Base-by-base conservation (phyloP, 2,329 filamentous ascomycete species). In the Ustulina deusta region DNA sequence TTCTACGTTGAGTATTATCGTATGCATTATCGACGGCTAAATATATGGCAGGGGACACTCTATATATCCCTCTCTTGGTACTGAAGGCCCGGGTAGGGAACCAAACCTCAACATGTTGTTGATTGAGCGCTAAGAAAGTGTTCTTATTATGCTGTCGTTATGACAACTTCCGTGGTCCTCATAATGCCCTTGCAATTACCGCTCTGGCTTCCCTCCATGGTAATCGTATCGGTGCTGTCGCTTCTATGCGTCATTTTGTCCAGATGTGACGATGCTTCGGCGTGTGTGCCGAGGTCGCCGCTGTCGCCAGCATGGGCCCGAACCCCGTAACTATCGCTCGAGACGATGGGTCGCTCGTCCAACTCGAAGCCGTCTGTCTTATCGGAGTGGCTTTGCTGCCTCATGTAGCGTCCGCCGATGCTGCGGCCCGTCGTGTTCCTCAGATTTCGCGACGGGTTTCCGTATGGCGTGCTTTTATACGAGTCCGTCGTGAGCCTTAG, bases 101-200 rank as follows among this genome's bases (percentile, higher is more conserved):
- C 55, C 34, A 25, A 42, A 34, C 36, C 52, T 51, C 17, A 15
- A 29, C 17, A 36, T 52, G 15, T 29, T 38, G n/a, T 40, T 38
- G n/a, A 40, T 10, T 15, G 27, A 9, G 10, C 27, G n/a, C 38
- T 17, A 2, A 52, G 6, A 20, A 42, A 27, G 36, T n/a, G 1
- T 22, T 5, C 6, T 36, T 40, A 67, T 64, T 55, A 67, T 56
- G 46, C 38, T 22, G 67, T 61, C 17, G 68, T 68, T 49, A 70
- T 49, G 49, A 61, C 56, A 25, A 70, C 68, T 55, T 70, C 68
- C 3, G 68, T 70, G 11, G 68, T 70, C 54, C 61, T 64, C 61
- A 70, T 51, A 9, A 70, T 70, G 2, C 68, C 68, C 46, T 25
- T 52, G 17, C 61, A 20, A 40, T 40, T 34, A 15, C 36, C 20